phyloP scores from a whole-genome alignment of 768 basidiomycete genomes.

The Boletellus emodensis region DNA sequence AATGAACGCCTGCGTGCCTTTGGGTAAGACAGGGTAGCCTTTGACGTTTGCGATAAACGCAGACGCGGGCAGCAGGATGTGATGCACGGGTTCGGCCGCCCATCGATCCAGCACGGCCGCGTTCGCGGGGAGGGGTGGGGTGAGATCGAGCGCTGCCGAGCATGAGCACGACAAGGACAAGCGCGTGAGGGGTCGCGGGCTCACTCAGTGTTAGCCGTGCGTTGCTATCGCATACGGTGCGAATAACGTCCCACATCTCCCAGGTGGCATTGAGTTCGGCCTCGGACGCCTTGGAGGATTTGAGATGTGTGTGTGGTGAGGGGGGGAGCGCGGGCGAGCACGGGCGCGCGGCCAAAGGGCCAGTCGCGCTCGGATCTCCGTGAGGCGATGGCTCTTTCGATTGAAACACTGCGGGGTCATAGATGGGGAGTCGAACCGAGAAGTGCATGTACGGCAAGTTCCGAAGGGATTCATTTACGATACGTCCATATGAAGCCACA shows the following conservation, averaged over 20 bases:
- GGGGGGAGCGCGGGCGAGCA: slow-evolving; percentile 17
- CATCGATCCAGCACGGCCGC: slow-evolving; percentile 77
- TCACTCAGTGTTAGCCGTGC: slow-evolving; percentile 71
- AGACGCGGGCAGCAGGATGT: slow-evolving; percentile 84
- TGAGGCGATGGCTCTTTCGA: slow-evolving; percentile 28
- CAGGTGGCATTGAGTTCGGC: slow-evolving; percentile 72
- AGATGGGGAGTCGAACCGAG: slow-evolving; percentile 80
- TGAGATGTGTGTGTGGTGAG: slow-evolving; percentile 22
- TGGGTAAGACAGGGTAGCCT: slow-evolving; percentile 95
- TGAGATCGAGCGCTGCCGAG: slow-evolving; percentile 79
- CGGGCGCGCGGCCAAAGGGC: slow-evolving; percentile 16
- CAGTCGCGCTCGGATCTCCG: slow-evolving; percentile 30
- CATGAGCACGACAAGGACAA: slow-evolving; percentile 9
- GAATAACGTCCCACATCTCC: slow-evolving; percentile 98
- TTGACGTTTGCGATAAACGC: slow-evolving; percentile 94
- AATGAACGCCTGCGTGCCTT: slow-evolving; percentile 88
- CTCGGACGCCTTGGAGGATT: slow-evolving; percentile 41
- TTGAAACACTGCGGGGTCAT: slow-evolving; percentile 64
- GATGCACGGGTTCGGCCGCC: slow-evolving; percentile 89
- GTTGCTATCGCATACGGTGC: slow-evolving; percentile 85
- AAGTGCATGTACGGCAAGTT: slow-evolving; percentile 70
- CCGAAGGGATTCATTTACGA: slow-evolving; percentile 74
- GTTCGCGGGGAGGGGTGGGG: slow-evolving; percentile 79
- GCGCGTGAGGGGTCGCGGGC: slow-evolving; percentile 37
- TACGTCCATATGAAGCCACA: slow-evolving; percentile 90